These are phyloP conservation scores for Aspergillus sp. DNA, from an alignment of 2,329 filamentous ascomycete species.

Conservation along the genomic window DNA sequence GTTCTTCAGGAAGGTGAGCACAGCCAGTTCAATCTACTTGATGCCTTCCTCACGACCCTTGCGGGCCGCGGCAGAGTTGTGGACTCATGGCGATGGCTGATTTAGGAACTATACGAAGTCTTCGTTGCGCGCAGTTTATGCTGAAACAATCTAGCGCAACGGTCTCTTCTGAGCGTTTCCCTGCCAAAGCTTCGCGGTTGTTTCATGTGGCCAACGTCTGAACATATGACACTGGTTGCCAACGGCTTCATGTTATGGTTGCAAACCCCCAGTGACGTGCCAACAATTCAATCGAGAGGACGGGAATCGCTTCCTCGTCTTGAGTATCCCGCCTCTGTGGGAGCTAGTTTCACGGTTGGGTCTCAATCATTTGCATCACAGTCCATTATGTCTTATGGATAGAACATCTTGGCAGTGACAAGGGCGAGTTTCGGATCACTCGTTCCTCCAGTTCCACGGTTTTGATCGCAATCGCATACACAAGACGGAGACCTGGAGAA, in stretches of 20 bases:
- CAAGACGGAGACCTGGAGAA: not conserved
- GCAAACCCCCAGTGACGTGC: not conserved
- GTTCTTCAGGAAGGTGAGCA: not conserved
- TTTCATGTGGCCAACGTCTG: not conserved
- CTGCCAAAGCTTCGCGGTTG: constrained; percentile 5
- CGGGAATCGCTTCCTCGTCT: not conserved
- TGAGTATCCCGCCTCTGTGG: not conserved
- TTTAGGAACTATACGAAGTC: not conserved
- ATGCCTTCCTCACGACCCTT: not conserved
- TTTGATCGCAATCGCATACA: not conserved
- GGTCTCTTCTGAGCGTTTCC: not conserved
- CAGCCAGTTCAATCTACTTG: not conserved
- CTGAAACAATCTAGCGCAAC: not conserved
- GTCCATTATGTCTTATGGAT: not conserved
- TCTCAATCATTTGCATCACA: not conserved
- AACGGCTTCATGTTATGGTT: not conserved
- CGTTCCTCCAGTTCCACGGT: not conserved
- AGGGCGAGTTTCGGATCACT: not conserved
- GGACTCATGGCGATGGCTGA: not conserved
- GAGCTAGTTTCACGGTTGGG: not conserved
- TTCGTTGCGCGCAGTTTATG: not conserved
- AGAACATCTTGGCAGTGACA: not conserved
- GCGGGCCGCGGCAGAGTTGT: not conserved
- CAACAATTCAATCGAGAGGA: not conserved
- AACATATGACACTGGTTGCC: not conserved